Base-by-base conservation (phyloP, 768 basidiomycete species). In the Xerocomus spinulosus region DNA sequence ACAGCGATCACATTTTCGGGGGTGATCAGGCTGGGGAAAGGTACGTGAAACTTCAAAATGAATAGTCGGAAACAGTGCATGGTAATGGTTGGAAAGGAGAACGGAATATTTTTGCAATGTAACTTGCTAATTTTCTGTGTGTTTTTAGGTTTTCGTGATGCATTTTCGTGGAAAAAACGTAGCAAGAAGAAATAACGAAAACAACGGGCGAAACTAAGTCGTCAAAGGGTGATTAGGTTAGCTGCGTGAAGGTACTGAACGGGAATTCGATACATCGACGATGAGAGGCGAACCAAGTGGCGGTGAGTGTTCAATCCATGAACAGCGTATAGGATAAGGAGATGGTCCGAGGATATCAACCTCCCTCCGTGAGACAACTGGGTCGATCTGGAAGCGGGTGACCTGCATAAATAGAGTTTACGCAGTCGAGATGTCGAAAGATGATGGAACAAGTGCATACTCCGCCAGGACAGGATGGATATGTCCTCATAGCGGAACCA, bases 391-490 rank as follows among this genome's bases (percentile, higher is more conserved):
- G 47, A 44, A 50, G 49, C 28, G 56, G 51, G 42, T 46, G 55
- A 55, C 46, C 53, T 33, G 60, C 65, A 65, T 61, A 61, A 61
- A 63, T 68, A 59, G 46, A n/a, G 44, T 55, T 58, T 58, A 59
- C 63, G 64, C 57, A 53, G 55, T 42, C 56, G 59, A 58, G 58
- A 61, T 55, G 59, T 54, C 48, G 54, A 62, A 58, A 59, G 50
- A 55, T 53, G 55, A 61, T 51, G 50, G 58, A 60, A 62, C 47
- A 60, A 56, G 57, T 53, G 60, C 62, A 64, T 61, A 66, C 63
- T 68, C 70, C 74, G 70, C 37, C 69, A 59, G 67, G 78, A 81
- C 79, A 72, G 79, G 76, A 80, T 78, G 79, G 75, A 81, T 80
- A 80, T 75, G 80, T 81, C 80, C 77, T 66, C 62, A 68, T 66